phyloP scores from a whole-genome alignment of 2,329 filamentous ascomycete species.

The Elsinoe arachidis region DNA sequence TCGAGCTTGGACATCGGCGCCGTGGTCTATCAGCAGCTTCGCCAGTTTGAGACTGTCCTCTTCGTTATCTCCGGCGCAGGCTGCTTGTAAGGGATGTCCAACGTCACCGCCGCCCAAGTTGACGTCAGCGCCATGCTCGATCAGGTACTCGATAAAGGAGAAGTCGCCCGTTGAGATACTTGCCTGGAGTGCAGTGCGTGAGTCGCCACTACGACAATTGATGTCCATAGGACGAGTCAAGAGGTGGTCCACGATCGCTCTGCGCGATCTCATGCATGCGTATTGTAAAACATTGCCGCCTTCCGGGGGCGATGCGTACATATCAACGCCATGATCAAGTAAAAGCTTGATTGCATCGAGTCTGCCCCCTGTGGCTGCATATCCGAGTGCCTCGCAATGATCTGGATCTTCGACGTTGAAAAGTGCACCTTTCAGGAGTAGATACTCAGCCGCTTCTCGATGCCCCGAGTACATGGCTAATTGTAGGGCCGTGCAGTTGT shows the following conservation, averaged over 20 bases:
- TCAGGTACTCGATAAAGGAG: not conserved
- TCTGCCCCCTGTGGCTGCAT: not conserved
- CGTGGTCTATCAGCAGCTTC: constrained; percentile 21
- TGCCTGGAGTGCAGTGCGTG: constrained; percentile 13
- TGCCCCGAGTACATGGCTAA: not conserved
- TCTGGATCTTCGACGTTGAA: not conserved
- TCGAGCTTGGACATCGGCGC: constrained; percentile 19
- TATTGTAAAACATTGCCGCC: constrained; percentile 13
- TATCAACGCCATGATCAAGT: constrained; percentile 19
- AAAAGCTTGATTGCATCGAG: constrained; percentile 1
- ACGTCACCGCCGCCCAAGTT: not conserved
- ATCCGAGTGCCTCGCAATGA: not conserved
- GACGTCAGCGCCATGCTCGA: not conserved
- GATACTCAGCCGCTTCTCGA: not conserved
- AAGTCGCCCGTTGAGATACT: constrained; percentile 6
- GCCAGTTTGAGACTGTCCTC: constrained; percentile 16
- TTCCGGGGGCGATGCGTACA: constrained; percentile 13
- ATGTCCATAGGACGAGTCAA: constrained; percentile 17
- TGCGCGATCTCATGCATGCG: not conserved
- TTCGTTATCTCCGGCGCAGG: not conserved
- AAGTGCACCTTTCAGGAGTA: not conserved
- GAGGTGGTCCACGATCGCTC: constrained; percentile 13
- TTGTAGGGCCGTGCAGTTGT: not conserved
- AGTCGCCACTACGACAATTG: constrained; percentile 12
- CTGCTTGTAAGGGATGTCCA: not conserved